Percentiles rank a stretch among this genome's conserved stretches.
Evolutionary conservation across 306 rosid genomes (phyloP).

Genomic region (Gynostemma pentaphyllum): DNA sequence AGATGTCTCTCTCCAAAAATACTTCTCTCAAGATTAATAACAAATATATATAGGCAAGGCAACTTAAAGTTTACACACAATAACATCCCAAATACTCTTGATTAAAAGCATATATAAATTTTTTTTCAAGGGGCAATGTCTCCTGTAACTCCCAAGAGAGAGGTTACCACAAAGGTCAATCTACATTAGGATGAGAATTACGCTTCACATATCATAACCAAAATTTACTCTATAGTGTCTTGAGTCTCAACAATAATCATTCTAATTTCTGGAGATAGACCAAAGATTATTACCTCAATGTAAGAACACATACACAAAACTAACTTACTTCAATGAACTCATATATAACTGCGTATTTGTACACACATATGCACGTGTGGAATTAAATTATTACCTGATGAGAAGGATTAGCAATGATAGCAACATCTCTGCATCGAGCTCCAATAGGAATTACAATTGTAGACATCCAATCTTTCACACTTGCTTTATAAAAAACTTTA

Average conservation of each 20-base stretch:
- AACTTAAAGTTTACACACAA: too few relatives aligned
- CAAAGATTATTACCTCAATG: background rate
- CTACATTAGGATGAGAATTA: background rate
- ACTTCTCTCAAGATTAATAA: too few relatives aligned
- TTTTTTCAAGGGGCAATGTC: background rate
- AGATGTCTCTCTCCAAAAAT: background rate
- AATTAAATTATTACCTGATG: constrained; percentile 35
- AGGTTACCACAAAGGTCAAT: background rate
- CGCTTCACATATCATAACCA: too few relatives aligned
- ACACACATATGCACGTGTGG: background rate
- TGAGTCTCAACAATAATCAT: too few relatives aligned
- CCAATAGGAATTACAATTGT: constrained; percentile 59
- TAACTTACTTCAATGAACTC: background rate
- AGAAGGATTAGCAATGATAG: constrained; percentile 36
- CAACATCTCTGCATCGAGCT: constrained; percentile 74
- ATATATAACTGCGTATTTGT: background rate
- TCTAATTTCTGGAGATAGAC: too few relatives aligned
- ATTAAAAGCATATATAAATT: background rate
- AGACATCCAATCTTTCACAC: constrained; percentile 54
- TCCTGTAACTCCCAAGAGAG: background rate
- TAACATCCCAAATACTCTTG: background rate
- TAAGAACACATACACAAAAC: background rate
- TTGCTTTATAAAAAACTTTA: constrained; percentile 43
- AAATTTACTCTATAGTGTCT: too few relatives aligned
- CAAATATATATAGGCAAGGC: too few relatives aligned